Evolutionary conservation across 176 grass and related monocot species (phyloP).

Genomic region (Ensete glaucum): DNA sequence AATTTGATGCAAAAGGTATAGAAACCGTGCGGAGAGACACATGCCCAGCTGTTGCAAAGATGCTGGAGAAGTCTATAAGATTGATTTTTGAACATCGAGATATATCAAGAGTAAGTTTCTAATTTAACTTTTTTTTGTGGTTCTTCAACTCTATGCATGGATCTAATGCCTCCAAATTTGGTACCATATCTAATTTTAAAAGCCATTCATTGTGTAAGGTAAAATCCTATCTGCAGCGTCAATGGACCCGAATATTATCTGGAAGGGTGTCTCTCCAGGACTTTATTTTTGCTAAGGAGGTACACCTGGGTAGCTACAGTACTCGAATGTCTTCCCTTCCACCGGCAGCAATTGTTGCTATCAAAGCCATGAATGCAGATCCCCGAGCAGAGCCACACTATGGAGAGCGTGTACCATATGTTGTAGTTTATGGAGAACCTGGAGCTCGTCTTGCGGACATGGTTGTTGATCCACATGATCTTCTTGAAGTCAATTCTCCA

Average conservation of each 20-base stretch:
- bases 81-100: slow-evolving; percentile 87
- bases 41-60: slow-evolving; percentile 81
- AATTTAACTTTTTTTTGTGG: neutral
- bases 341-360: slow-evolving; percentile 87
- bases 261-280: slow-evolving; percentile 71
- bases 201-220: slow-evolving; percentile 28
- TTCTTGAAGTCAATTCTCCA: slow-evolving; percentile 54
- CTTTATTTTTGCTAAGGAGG: slow-evolving; percentile 92
- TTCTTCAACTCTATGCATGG: slow-evolving; percentile 2
- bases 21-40: slow-evolving; percentile 94
- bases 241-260: slow-evolving; percentile 80
- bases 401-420: slow-evolving; percentile 76
- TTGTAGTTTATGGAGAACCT: slow-evolving; percentile 87
- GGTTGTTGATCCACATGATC: slow-evolving; percentile 72
- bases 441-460: slow-evolving; percentile 80
- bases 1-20: slow-evolving; percentile 92
- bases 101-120: slow-evolving; percentile 48
- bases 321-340: slow-evolving; percentile 53
- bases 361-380: slow-evolving; percentile 60
- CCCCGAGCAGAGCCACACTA: slow-evolving; percentile 71
- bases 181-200: neutral
- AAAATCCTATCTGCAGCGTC: slow-evolving; percentile 68
- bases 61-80: slow-evolving; percentile 78
- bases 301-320: slow-evolving; percentile 74
- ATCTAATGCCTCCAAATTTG: neutral